phyloP scores from a whole-genome alignment of 1,284 basidiomycete species.

The Naganishia sp. region DNA sequence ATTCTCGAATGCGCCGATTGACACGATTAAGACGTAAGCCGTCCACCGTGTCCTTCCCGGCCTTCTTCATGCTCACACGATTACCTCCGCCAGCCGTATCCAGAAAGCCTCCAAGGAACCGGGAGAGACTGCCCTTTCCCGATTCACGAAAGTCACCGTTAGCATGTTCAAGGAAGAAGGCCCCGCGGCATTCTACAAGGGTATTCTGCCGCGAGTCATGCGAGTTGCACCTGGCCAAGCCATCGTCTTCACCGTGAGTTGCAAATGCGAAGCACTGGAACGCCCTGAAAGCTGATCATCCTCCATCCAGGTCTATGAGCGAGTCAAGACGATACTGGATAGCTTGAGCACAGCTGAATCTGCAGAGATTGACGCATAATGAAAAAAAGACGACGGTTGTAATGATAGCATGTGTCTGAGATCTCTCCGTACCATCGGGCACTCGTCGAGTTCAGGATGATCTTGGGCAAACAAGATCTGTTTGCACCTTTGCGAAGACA shows the following conservation, averaged over 20 bases:
- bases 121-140: constrained; percentile 70
- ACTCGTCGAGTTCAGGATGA: too few relatives aligned
- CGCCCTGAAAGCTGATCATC: background rate
- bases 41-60: constrained; percentile 38
- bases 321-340: constrained; percentile 74
- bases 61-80: constrained; percentile 42
- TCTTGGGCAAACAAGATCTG: too few relatives aligned
- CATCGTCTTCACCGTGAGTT: constrained; percentile 58
- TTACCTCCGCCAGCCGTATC: constrained; percentile 44
- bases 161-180: constrained; percentile 97
- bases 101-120: constrained; percentile 80
- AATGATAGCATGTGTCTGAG: background rate
- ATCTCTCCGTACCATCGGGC: too few relatives aligned
- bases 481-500: too few relatives aligned
- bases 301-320: constrained; percentile 75
- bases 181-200: constrained; percentile 87
- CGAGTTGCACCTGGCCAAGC: constrained; percentile 87
- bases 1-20: constrained; percentile 94
- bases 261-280: background rate
- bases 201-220: constrained; percentile 93
- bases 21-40: constrained; percentile 88
- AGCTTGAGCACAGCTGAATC: constrained; percentile 50
- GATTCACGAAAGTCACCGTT: constrained; percentile 75
- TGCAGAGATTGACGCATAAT: constrained; percentile 9
- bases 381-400: background rate